Conservation (phyloP, 805 yeast species). For the Wickerhamomyces subpelliculosus region DNA sequence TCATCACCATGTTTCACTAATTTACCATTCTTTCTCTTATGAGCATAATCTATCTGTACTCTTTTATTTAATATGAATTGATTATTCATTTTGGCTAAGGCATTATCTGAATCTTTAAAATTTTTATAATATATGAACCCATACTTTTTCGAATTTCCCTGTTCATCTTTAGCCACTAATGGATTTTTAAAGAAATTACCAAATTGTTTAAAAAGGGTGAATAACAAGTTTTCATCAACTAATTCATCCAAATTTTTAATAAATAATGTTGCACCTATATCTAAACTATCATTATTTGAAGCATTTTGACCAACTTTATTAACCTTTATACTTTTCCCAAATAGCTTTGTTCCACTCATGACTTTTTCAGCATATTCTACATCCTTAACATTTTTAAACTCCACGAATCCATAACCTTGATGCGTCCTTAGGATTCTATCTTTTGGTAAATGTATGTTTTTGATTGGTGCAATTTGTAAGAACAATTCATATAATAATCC, state of each 20-base stretch:
- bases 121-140: constrained; percentile 61
- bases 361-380: constrained; percentile 62
- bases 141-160: constrained; percentile 48
- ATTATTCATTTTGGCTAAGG: constrained; percentile 61
- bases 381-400: constrained; percentile 52
- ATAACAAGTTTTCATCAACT: constrained; percentile 52
- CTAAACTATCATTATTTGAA: constrained; percentile 15
- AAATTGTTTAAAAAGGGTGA: constrained; percentile 49
- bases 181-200: constrained; percentile 55
- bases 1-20: constrained; percentile 70
- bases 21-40: constrained; percentile 44
- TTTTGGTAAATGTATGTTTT: constrained; percentile 65
- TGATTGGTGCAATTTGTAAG: constrained; percentile 77
- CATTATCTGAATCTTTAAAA: constrained; percentile 66
- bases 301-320: constrained; percentile 31
- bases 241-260: constrained; percentile 62
- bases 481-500: constrained; percentile 71
- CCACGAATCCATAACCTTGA: constrained; percentile 88
- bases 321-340: constrained; percentile 53
- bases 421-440: constrained; percentile 65
- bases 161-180: constrained; percentile 38
- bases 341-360: constrained; percentile 54
- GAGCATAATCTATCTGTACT: constrained; percentile 61
- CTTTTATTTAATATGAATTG: constrained; percentile 61
- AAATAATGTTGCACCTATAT: constrained; percentile 63